These are phyloP conservation scores for Gnomoniopsis sp. DNA, from an alignment of 2,329 filamentous ascomycete species.

Conservation along the genomic window DNA sequence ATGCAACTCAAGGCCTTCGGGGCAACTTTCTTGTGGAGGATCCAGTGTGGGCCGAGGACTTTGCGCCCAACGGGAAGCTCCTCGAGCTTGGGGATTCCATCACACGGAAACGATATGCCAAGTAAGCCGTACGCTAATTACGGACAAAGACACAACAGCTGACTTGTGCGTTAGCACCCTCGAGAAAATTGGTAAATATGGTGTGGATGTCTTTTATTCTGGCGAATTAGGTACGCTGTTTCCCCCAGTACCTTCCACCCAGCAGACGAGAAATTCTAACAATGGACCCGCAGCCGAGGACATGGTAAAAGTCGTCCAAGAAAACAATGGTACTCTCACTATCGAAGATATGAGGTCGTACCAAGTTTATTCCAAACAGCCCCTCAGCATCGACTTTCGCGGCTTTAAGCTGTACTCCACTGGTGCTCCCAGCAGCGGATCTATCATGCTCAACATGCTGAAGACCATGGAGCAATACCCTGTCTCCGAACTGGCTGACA, in stretches of 20 bases:
- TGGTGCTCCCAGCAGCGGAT: slow-evolving; percentile 74
- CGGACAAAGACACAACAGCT: neutral
- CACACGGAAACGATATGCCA: slow-evolving; percentile 74
- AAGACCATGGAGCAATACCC: slow-evolving; percentile 80
- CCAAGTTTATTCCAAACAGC: slow-evolving; percentile 56
- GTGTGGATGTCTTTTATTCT: slow-evolving; percentile 40
- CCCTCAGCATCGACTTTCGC: slow-evolving; percentile 63
- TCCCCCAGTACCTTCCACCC: neutral
- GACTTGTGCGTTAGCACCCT: slow-evolving; percentile 50
- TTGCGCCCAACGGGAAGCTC: slow-evolving; percentile 74
- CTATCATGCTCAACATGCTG: slow-evolving; percentile 69
- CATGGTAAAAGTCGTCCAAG: slow-evolving; percentile 66
- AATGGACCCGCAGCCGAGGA: slow-evolving; percentile 53
- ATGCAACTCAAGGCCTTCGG: slow-evolving; percentile 31
- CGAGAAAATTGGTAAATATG: slow-evolving; percentile 69
- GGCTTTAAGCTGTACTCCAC: slow-evolving; percentile 68
- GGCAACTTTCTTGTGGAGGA: slow-evolving; percentile 69
- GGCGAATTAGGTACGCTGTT: slow-evolving; percentile 31
- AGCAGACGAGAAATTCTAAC: neutral
- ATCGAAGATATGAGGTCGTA: slow-evolving; percentile 74
- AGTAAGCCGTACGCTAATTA: slow-evolving; percentile 26
- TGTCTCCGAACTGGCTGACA: slow-evolving; percentile 47
- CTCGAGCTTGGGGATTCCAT: slow-evolving; percentile 73
- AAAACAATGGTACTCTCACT: slow-evolving; percentile 79
- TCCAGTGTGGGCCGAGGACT: slow-evolving; percentile 80